A percentile compares a stretch with the other conserved stretches of the same genome.
These are phyloP conservation scores for Fusarium longipes DNA, from an alignment of 2,329 filamentous ascomycete species.

Conservation along the genomic window DNA sequence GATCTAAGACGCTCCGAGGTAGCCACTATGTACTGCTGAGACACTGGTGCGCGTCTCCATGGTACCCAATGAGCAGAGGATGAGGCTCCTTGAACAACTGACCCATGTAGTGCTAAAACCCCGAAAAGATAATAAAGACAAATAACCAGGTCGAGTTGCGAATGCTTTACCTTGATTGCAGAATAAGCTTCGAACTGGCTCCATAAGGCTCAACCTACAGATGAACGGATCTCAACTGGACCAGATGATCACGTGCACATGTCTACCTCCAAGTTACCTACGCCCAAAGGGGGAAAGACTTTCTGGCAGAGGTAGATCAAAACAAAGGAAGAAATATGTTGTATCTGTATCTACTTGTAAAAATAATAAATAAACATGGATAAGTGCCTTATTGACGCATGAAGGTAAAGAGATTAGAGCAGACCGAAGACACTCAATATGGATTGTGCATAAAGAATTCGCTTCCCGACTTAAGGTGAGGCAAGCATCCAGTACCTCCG, in stretches of 20 bases:
- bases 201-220: background rate
- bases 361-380: background rate
- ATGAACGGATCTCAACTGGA: background rate
- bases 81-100: background rate
- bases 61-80: background rate
- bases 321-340: slow-evolving; percentile 15
- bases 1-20: background rate
- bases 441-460: slow-evolving; percentile 27
- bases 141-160: background rate
- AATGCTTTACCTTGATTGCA: background rate
- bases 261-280: background rate
- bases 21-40: background rate
- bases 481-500: slow-evolving; percentile 29
- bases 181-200: background rate
- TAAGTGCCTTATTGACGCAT: slow-evolving; percentile 23
- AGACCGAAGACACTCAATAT: slow-evolving; percentile 27
- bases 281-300: slow-evolving; percentile 47
- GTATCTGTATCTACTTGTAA: slow-evolving; percentile 12
- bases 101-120: background rate
- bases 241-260: slow-evolving; percentile 17
- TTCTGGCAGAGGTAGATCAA: slow-evolving; percentile 37
- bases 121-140: background rate
- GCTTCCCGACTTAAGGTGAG: background rate
- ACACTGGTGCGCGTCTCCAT: slow-evolving; percentile 2
- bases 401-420: slow-evolving; percentile 23